phyloP scores from a whole-genome alignment of 2,329 filamentous ascomycete species.

The Graphilbum fragrans region DNA sequence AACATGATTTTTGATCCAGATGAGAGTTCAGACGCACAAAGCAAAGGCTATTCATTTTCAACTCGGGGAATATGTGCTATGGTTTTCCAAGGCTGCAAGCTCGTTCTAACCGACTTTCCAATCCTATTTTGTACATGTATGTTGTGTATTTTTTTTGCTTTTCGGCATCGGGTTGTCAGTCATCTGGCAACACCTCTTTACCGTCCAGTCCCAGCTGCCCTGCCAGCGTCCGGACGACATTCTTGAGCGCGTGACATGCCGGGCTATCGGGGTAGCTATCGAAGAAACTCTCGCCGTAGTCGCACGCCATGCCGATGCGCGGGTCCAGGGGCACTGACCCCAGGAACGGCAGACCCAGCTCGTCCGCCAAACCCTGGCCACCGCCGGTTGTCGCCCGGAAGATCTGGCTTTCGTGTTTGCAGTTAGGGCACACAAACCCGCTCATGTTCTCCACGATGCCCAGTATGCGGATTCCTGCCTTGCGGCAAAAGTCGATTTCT shows the following conservation, averaged over 20 bases:
- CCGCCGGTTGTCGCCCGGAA: slow-evolving; percentile 89
- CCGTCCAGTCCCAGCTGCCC: slow-evolving; percentile 51
- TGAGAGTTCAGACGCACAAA: no score
- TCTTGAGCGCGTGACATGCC: slow-evolving; percentile 69
- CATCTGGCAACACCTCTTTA: slow-evolving; percentile 36
- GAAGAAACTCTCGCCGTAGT: slow-evolving; percentile 95
- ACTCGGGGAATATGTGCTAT: no score
- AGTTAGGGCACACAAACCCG: slow-evolving; percentile 90
- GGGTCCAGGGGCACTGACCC: slow-evolving; percentile 87
- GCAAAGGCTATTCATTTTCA: no score
- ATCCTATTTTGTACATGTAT: background rate
- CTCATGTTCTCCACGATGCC: slow-evolving; percentile 98
- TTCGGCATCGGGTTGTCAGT: slow-evolving; percentile 13
- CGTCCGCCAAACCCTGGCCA: slow-evolving; percentile 64
- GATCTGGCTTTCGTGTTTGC: slow-evolving; percentile 70
- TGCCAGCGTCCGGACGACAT: slow-evolving; percentile 64
- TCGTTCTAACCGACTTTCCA: no score
- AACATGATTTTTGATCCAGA: no score
- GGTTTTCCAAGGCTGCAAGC: no score
- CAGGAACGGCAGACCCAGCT: slow-evolving; percentile 80
- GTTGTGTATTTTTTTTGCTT: background rate
- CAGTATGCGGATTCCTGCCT: slow-evolving; percentile 79
- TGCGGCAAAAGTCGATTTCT: slow-evolving; percentile 94
- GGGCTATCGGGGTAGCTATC: slow-evolving; percentile 90
- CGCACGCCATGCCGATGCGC: slow-evolving; percentile 88